These are phyloP conservation scores for Kodamaea sagamina DNA, from an alignment of 805 yeast species.

Conservation along the genomic window DNA sequence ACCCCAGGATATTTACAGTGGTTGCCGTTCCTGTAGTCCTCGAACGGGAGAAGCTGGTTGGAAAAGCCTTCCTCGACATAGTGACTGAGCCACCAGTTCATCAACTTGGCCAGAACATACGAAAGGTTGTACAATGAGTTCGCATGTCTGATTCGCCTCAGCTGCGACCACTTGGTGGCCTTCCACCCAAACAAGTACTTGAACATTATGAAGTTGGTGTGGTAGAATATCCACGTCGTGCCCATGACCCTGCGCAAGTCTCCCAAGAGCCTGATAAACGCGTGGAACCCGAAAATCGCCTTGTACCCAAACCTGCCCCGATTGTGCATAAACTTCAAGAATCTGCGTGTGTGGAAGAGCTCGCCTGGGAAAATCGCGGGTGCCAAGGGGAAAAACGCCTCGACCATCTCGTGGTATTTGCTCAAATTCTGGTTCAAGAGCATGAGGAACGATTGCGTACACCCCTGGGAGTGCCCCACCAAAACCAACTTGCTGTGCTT, in stretches of 20 bases:
- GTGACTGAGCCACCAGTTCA: slow-evolving; percentile 86
- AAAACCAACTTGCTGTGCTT: slow-evolving; percentile 53
- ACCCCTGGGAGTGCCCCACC: slow-evolving; percentile 91
- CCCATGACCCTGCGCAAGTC: slow-evolving; percentile 48
- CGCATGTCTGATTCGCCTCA: slow-evolving; percentile 60
- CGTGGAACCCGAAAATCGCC: slow-evolving; percentile 68
- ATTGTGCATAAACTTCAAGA: slow-evolving; percentile 62
- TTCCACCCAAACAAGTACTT: slow-evolving; percentile 87
- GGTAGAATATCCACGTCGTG: slow-evolving; percentile 52
- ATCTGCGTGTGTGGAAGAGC: slow-evolving; percentile 59
- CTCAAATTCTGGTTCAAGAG: slow-evolving; percentile 46
- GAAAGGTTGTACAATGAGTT: slow-evolving; percentile 88
- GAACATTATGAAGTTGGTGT: slow-evolving; percentile 76
- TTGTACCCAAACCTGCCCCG: slow-evolving; percentile 48
- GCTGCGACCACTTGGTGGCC: slow-evolving; percentile 67
- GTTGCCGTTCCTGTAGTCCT: slow-evolving; percentile 32
- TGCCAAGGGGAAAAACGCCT: slow-evolving; percentile 73
- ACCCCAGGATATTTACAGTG: slow-evolving; percentile 27
- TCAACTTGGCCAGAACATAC: slow-evolving; percentile 72
- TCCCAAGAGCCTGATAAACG: slow-evolving; percentile 79
- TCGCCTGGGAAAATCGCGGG: slow-evolving; percentile 93
- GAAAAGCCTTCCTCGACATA: slow-evolving; percentile 42
- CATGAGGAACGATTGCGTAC: slow-evolving; percentile 78
- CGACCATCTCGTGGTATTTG: slow-evolving; percentile 53
- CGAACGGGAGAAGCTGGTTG: slow-evolving; percentile 36